Percentiles rank a stretch among this genome's conserved stretches.
These are phyloP conservation scores for Apiotrichum laibachii DNA, from an alignment of 1,284 basidiomycete genomes.

Conservation along the genomic window DNA sequence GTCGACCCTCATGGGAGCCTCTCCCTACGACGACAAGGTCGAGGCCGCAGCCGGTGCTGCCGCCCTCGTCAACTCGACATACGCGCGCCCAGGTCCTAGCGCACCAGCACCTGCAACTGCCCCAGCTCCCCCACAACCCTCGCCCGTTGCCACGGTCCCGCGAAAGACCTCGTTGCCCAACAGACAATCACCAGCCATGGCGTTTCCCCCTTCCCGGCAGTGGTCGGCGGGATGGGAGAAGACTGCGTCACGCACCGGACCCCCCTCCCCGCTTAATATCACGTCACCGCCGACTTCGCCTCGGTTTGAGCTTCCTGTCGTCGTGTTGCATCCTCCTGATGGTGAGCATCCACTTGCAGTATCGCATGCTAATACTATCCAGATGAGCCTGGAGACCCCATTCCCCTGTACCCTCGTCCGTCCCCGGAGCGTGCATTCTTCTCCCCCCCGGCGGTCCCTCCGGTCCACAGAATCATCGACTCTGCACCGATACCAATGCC, in stretches of 20 bases:
- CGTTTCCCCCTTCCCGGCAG: background rate
- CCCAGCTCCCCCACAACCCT: too few species aligned
- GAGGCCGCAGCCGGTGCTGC: slow-evolving; percentile 18
- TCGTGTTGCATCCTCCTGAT: slow-evolving; percentile 17
- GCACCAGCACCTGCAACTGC: background rate
- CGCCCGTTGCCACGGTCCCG: background rate
- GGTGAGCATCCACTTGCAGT: slow-evolving; percentile 4
- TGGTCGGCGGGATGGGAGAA: background rate
- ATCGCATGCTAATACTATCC: background rate
- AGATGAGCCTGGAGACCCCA: slow-evolving; percentile 16
- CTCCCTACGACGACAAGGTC: slow-evolving; percentile 17
- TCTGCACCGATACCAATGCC: background rate
- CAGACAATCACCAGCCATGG: slow-evolving; percentile 2
- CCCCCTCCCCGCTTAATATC: slow-evolving; percentile 3
- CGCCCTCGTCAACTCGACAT: slow-evolving; percentile 7
- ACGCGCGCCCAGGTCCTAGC: background rate
- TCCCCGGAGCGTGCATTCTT: slow-evolving; percentile 4
- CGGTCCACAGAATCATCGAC: background rate
- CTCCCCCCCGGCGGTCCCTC: background rate
- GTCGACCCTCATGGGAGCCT: slow-evolving; percentile 13
- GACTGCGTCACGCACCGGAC: background rate
- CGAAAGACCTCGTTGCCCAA: background rate
- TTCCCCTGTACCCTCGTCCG: slow-evolving; percentile 15
- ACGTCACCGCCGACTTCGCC: background rate
- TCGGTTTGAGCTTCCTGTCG: slow-evolving; percentile 7